Conservation (phyloP, 345 rosid genomes). For the Triadica sebifera region DNA sequence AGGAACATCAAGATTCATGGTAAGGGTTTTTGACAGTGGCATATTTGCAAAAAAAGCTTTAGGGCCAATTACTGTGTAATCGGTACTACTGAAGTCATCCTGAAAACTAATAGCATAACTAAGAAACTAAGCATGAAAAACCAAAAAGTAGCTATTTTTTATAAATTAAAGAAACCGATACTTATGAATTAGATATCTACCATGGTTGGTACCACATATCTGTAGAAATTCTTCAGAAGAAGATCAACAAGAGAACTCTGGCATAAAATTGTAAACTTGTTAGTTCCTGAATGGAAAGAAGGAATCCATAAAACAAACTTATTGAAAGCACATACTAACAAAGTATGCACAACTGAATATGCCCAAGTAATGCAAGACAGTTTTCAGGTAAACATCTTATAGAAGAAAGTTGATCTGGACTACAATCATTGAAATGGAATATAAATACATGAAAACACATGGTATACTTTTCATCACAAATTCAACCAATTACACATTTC, state of each 20-base stretch:
- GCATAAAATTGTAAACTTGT: conserved; percentile 25
- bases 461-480: not conserved
- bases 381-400: no score
- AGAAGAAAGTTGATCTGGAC: not conserved
- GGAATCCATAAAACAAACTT: not conserved
- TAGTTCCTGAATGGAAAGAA: conserved; percentile 6
- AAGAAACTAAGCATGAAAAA: conserved; percentile 26
- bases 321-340: not conserved
- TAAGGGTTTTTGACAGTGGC: conserved; percentile 97
- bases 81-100: conserved; percentile 88
- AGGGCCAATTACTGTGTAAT: conserved; percentile 75
- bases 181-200: conserved; percentile 41
- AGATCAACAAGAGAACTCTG: conserved; percentile 99
- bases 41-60: conserved; percentile 94
- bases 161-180: conserved; percentile 2
- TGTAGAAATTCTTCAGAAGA: conserved; percentile 96
- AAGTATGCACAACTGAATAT: not conserved
- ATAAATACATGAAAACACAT: not conserved
- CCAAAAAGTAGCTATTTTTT: conserved; percentile 7
- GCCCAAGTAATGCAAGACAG: not conserved
- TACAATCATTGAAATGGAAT: not conserved
- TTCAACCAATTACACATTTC: no score
- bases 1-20: conserved; percentile 99
- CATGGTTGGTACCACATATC: conserved; percentile 87
- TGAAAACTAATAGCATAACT: conserved; percentile 41